Conservation (phyloP, 2,329 filamentous ascomycete species). For the Sclerotinia spermophila region DNA sequence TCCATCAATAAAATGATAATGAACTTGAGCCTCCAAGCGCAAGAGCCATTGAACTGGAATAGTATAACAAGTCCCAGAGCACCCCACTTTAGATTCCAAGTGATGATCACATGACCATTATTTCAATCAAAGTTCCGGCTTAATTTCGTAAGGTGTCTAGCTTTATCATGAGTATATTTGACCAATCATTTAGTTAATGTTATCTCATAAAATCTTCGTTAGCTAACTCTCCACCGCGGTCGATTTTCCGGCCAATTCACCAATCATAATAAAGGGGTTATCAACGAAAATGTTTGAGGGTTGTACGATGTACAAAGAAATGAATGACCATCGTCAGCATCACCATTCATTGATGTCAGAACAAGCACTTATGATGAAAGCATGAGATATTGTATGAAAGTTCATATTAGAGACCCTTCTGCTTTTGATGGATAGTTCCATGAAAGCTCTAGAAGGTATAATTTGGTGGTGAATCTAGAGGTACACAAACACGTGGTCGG, state of each 20-base stretch:
- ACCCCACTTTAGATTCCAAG: background rate
- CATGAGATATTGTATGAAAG: background rate
- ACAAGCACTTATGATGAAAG: background rate
- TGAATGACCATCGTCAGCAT: conserved; percentile 7
- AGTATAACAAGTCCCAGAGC: background rate
- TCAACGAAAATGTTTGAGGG: background rate
- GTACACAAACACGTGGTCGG: conserved; percentile 17
- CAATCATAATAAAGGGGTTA: conserved; percentile 21
- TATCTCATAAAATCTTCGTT: conserved; percentile 1
- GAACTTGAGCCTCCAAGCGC: background rate
- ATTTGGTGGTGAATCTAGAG: background rate
- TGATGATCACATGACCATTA: background rate
- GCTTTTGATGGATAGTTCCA: background rate
- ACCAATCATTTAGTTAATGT: conserved; percentile 2
- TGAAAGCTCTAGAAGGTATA: background rate
- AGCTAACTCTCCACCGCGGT: conserved; percentile 19
- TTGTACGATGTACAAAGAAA: conserved; percentile 14
- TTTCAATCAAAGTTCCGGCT: background rate
- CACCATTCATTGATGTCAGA: background rate
- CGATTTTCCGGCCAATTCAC: conserved; percentile 25
- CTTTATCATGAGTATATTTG: background rate
- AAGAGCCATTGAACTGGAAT: background rate
- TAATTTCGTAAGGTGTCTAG: background rate
- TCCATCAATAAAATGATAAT: background rate
- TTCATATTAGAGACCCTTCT: background rate